These are phyloP conservation scores for Diutina mesorugosa DNA, from an alignment of 1,139 yeast genomes.

Conservation along the genomic window DNA sequence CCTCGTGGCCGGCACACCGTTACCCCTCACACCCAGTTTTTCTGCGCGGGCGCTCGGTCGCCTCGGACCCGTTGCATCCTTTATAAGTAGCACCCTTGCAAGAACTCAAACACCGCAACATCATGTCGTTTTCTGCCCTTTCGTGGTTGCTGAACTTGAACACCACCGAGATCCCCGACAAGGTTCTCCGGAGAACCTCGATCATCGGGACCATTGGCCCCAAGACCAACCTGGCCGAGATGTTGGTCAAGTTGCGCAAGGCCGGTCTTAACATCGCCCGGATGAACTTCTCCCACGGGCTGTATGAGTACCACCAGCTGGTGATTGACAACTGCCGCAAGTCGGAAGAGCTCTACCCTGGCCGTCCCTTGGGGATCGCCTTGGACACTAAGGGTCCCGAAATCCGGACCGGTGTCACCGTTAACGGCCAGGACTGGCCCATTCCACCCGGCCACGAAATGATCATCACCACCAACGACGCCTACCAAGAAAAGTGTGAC, in stretches of 20 bases:
- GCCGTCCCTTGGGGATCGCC: slow-evolving; percentile 97
- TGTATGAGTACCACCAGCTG: slow-evolving; percentile 91
- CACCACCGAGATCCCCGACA: slow-evolving; percentile 67
- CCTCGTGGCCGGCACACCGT: neutral
- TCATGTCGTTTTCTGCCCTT: slow-evolving; percentile 19
- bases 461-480: slow-evolving; percentile 85
- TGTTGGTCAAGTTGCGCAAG: slow-evolving; percentile 77
- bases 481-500: slow-evolving; percentile 58
- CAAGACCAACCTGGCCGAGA: slow-evolving; percentile 84
- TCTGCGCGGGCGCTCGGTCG: neutral
- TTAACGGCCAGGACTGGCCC: slow-evolving; percentile 66
- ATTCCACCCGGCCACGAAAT: slow-evolving; percentile 79
- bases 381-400: slow-evolving; percentile 99
- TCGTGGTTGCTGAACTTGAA: slow-evolving; percentile 79
- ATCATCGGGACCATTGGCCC: slow-evolving; percentile 99
- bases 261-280: slow-evolving; percentile 96
- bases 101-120: neutral
- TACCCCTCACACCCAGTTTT: neutral
- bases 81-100: neutral
- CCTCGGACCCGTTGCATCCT: neutral
- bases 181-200: slow-evolving; percentile 84
- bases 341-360: slow-evolving; percentile 81
- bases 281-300: slow-evolving; percentile 98
- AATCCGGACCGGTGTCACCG: slow-evolving; percentile 95
- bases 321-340: slow-evolving; percentile 94